A percentile compares a stretch with the other conserved stretches of the same genome.
Evolutionary conservation across 2,329 filamentous ascomycete species (phyloP).

Genomic region (Onygenales sp.): DNA sequence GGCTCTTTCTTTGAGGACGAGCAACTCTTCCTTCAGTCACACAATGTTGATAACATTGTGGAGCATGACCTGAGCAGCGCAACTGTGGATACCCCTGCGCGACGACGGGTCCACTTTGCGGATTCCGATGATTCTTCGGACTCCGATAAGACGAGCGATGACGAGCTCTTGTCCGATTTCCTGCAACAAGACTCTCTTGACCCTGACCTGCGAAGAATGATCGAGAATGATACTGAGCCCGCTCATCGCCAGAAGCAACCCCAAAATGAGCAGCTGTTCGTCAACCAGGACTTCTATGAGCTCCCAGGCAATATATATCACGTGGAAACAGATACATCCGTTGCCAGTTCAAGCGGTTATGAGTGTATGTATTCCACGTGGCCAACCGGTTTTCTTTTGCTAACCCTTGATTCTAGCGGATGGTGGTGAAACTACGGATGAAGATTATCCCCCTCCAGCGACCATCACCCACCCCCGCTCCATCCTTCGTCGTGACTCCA

Average conservation of each 20-base stretch:
- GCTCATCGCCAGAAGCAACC: slow-evolving; percentile 1
- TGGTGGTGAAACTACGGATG: slow-evolving; percentile 52
- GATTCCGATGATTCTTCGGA: slow-evolving; percentile 54
- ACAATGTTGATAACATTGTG: slow-evolving; percentile 28
- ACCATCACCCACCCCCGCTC: slow-evolving; percentile 39
- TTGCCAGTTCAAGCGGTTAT: slow-evolving; percentile 43
- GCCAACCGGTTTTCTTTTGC: slow-evolving; percentile 6
- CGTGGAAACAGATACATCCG: slow-evolving; percentile 36
- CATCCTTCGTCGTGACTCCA: slow-evolving; percentile 42
- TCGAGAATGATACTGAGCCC: slow-evolving; percentile 52
- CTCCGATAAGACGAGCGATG: slow-evolving; percentile 41
- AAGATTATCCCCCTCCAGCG: slow-evolving; percentile 42
- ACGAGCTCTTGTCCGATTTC: slow-evolving; percentile 70
- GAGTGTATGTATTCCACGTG: slow-evolving; percentile 41
- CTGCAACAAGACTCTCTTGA: slow-evolving; percentile 65
- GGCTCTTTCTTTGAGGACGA: slow-evolving; percentile 36
- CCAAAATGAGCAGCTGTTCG: slow-evolving; percentile 22
- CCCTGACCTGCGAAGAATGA: slow-evolving; percentile 61
- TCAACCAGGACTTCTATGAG: slow-evolving; percentile 27
- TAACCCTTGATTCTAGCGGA: slow-evolving; percentile 34
- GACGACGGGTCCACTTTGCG: slow-evolving; percentile 63
- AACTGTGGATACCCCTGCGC: slow-evolving; percentile 33
- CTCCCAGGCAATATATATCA: slow-evolving; percentile 33
- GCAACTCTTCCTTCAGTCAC: slow-evolving; percentile 23
- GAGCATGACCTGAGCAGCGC: slow-evolving; percentile 28